phyloP scores from a whole-genome alignment of 83 land plant species.

The Thuja plicata region DNA sequence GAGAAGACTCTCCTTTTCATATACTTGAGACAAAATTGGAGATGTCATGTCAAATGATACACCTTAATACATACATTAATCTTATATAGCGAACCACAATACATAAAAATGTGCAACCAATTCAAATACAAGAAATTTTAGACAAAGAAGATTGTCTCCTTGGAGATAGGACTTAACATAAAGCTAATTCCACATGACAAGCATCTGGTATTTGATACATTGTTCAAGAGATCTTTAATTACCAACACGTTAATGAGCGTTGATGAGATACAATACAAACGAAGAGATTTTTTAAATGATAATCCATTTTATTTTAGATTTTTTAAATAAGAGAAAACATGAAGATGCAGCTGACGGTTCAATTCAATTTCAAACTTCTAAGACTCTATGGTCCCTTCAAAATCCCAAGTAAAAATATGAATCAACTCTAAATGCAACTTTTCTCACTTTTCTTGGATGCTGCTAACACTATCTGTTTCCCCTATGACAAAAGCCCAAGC shows the following conservation, averaged over 20 bases:
- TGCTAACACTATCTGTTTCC: too few species aligned
- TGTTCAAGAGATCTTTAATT: neutral
- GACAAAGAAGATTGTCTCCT: neutral
- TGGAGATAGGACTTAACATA: neutral
- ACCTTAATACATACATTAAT: neutral
- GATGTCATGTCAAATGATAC: neutral
- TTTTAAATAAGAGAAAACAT: too few species aligned
- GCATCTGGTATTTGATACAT: neutral
- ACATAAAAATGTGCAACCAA: neutral
- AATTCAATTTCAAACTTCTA: too few species aligned
- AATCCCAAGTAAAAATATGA: too few species aligned
- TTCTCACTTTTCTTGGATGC: too few species aligned
- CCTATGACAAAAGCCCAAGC: too few species aligned
- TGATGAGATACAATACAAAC: neutral
- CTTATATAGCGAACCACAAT: neutral
- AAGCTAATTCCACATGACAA: neutral
- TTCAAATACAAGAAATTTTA: neutral
- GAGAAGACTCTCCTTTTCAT: neutral
- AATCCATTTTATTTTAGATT: too few species aligned
- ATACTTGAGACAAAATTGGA: neutral
- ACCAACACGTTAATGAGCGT: neutral
- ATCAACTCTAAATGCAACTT: too few species aligned
- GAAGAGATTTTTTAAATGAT: neutral
- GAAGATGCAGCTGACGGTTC: too few species aligned
- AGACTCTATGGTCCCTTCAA: too few species aligned